A percentile compares a stretch with the other conserved stretches of the same genome.
phyloP scores from a whole-genome alignment of 805 yeast genomes.

The Starmerella gropengiesseri region DNA sequence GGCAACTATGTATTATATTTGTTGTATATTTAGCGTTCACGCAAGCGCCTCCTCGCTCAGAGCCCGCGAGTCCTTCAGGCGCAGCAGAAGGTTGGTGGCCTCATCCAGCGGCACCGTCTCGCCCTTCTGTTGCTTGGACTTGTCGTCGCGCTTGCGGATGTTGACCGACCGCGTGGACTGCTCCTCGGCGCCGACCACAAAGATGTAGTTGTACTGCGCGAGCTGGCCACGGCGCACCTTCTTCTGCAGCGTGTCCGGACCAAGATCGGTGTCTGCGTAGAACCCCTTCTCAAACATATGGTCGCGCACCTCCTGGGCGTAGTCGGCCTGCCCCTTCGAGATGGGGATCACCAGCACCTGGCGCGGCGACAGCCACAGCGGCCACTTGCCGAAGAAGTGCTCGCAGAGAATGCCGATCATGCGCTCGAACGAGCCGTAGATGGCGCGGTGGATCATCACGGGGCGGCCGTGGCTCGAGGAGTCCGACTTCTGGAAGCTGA shows the following conservation, averaged over 20 bases:
- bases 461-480: conserved; percentile 53
- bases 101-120: conserved; percentile 64
- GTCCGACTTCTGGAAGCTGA: conserved; percentile 56
- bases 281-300: conserved; percentile 55
- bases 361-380: conserved; percentile 99
- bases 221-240: conserved; percentile 95
- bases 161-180: conserved; percentile 69
- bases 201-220: conserved; percentile 87
- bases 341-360: conserved; percentile 94
- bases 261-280: conserved; percentile 83
- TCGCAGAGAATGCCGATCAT: conserved; percentile 98
- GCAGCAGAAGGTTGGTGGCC: conserved; percentile 57
- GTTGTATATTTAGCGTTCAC: not conserved
- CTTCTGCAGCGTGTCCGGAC: conserved; percentile 96
- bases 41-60: conserved; percentile 22
- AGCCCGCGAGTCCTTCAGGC: conserved; percentile 65
- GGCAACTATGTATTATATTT: not conserved
- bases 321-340: conserved; percentile 83
- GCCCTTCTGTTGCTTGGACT: conserved; percentile 79
- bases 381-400: conserved; percentile 99
- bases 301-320: conserved; percentile 74
- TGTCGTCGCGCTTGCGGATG: conserved; percentile 92
- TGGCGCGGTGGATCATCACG: conserved; percentile 99
- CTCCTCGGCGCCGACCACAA: conserved; percentile 96
- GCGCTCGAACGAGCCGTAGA: conserved; percentile 95